phyloP scores from a whole-genome alignment of 176 grass and related monocot genomes.

The Echinochloa phyllopogon region DNA sequence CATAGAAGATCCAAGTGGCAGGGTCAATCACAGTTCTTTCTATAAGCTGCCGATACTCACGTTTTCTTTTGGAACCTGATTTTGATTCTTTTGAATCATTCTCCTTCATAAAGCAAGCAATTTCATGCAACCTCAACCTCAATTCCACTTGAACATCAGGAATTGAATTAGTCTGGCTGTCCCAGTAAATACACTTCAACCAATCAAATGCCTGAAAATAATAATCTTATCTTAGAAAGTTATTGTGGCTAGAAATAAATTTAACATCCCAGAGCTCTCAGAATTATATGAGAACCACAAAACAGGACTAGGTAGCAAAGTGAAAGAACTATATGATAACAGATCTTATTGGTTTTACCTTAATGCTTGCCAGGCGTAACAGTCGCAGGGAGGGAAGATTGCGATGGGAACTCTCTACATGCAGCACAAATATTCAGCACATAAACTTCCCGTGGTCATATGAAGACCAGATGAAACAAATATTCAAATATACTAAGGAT shows the following conservation, averaged over 20 bases:
- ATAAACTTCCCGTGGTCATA: neutral
- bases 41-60: conserved; percentile 54
- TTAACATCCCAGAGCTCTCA: neutral
- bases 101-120: conserved; percentile 53
- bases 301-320: neutral
- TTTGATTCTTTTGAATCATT: conserved; percentile 50
- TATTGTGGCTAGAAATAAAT: conserved; percentile 13
- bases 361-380: conserved; percentile 69
- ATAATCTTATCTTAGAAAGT: conserved; percentile 42
- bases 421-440: conserved; percentile 13
- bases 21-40: conserved; percentile 29
- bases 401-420: conserved; percentile 88
- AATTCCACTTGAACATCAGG: conserved; percentile 74
- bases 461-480: conserved; percentile 17
- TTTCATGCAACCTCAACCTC: conserved; percentile 61
- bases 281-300: conserved; percentile 7
- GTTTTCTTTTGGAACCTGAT: conserved; percentile 66
- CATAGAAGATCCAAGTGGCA: conserved; percentile 21
- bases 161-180: conserved; percentile 69
- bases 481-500: neutral
- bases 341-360: conserved; percentile 51
- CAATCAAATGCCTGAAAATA: conserved; percentile 92
- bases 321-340: conserved; percentile 19
- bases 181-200: conserved; percentile 90
- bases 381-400: conserved; percentile 75